Evolutionary conservation across 495 filamentous ascomycete genomes (phyloP), one percentile per base, ranked within the genome.

Genomic region (Neurospora discreta): DNA sequence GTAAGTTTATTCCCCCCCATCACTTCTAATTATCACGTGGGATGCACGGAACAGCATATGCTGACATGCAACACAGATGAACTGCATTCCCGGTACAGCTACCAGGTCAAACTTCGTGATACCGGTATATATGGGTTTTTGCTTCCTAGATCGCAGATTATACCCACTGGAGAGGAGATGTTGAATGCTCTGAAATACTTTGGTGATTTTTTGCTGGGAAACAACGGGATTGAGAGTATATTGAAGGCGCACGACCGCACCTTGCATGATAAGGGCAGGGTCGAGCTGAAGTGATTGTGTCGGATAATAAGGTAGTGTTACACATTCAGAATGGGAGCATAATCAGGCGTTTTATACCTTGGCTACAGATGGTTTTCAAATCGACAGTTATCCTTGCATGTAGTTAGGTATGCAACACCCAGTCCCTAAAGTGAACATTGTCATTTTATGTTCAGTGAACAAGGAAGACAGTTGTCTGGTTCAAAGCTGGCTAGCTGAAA

Each of bases 81-180:
- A 75, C 80, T 97, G 39, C 82, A 87, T 58, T 91, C 95, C n/a
- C 88, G 84, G 41, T 95, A 91, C 77, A 89, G 92, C 36, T 99
- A 96, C 77, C 95, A 98, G 83, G 91, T 99, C 79, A 98, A 98
- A 80, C 84, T 99, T 30, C 87, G 95, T 42, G 95, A 99, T 81
- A 97, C 93, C 0, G 95, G 95, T 3, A 95, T 78, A 80, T 98
- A 98, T 79, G 95, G 95, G 0, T 99, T 98, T 76, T 83, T 99
- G 68, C 84, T 99, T 10, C 95, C 95, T 0, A 89, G 87, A 41
- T 90, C 94, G 71, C 86, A 97, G 73, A 99, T 99, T 69, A 80
- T 97, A 5, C 95, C 95, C 0, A 95, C 93, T 0, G 95, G 95
- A 3, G 88, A 92, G 80, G 95, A 99, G 79, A 85, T 93, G 26